Base-by-base conservation (phyloP, 1,284 basidiomycete genomes). In the Calocybe gambosa region DNA sequence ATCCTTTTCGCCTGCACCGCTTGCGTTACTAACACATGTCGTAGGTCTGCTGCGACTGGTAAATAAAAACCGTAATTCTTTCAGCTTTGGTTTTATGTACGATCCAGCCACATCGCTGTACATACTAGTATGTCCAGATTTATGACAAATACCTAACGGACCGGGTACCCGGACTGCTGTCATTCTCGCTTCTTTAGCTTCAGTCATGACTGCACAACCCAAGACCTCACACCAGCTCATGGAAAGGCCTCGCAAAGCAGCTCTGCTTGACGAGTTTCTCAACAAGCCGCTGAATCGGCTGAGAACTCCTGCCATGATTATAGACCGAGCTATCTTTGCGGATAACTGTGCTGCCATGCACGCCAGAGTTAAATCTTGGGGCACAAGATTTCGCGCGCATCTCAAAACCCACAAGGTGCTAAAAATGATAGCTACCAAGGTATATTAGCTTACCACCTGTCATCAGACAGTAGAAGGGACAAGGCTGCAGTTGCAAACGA, bases 351-450 rank as follows among this genome's bases (percentile, higher is more conserved):
- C 74, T 19, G 67, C 64, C 45, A 89, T 93, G 81, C 80, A 84
- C 51, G 59, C 69, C 39, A 81, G 77, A 43, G 78, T 83, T 1
- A 69, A 71, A 45, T 67, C 71, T 36, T 82, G 82, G 71, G 82
- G 81, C 5, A 80, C 85, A 21, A 66, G 59, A 10, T 93, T 93
- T 61, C 71, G 91, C 42, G 85, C 82, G 5, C 91, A 93, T 62
- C 71, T 93, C 43, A 93, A 93, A 65, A 89, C 89, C 9, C 85
- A 88, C 68, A 91, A 85, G 71, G 82, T 81, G 54, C 7, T 33
- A 25, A 33, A n/a, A 40, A 13, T 7, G 10, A 29, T 26, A 42
- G 20, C 19, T 23, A 8, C 4, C 6, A 3, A 34, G 3, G n/a
- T 16, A 16, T 15, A 21, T 28, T 23, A 6, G 18, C 15, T 31